Evolutionary conservation across 1,284 basidiomycete species (phyloP).

Genomic region (Amylostereum chailletii): DNA sequence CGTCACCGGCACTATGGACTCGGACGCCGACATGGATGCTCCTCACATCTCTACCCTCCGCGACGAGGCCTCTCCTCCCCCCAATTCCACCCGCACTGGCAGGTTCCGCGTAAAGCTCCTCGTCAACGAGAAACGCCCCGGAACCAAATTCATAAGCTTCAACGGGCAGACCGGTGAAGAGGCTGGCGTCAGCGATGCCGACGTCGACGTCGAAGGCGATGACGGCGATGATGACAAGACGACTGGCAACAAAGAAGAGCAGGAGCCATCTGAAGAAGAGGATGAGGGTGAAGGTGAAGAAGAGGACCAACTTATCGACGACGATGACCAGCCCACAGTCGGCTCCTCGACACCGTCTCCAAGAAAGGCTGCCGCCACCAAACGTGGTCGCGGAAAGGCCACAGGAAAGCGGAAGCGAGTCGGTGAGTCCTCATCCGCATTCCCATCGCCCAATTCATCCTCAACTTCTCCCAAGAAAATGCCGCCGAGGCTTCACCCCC

Average conservation of each 20-base stretch:
- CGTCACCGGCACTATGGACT: slow-evolving; percentile 13
- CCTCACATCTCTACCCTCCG: slow-evolving; percentile 69
- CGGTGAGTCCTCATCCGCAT: not conserved
- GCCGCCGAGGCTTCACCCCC: slow-evolving; percentile 15
- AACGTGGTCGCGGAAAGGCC: slow-evolving; percentile 19
- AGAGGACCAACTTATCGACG: slow-evolving; percentile 71
- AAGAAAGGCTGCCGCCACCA: slow-evolving; percentile 20
- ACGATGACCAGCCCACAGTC: slow-evolving; percentile 39
- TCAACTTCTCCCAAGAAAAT: not conserved
- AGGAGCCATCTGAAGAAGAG: slow-evolving; percentile 26
- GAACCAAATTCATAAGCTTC: slow-evolving; percentile 23
- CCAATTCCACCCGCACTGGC: slow-evolving; percentile 28
- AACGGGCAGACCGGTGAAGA: slow-evolving; percentile 19
- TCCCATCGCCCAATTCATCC: not conserved
- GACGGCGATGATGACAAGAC: slow-evolving; percentile 20
- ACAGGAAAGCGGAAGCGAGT: no score
- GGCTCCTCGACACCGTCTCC: slow-evolving; percentile 21
- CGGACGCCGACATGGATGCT: slow-evolving; percentile 58
- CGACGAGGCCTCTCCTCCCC: slow-evolving; percentile 62
- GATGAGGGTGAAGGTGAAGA: slow-evolving; percentile 53
- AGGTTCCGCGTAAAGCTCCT: slow-evolving; percentile 45
- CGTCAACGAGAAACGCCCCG: slow-evolving; percentile 32
- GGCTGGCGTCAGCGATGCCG: slow-evolving; percentile 6
- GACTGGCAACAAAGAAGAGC: no score
- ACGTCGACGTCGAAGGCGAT: slow-evolving; percentile 11